These are phyloP conservation scores for Stagonosporopsis rhizophila DNA, from an alignment of 2,329 filamentous ascomycete species.

Conservation along the genomic window DNA sequence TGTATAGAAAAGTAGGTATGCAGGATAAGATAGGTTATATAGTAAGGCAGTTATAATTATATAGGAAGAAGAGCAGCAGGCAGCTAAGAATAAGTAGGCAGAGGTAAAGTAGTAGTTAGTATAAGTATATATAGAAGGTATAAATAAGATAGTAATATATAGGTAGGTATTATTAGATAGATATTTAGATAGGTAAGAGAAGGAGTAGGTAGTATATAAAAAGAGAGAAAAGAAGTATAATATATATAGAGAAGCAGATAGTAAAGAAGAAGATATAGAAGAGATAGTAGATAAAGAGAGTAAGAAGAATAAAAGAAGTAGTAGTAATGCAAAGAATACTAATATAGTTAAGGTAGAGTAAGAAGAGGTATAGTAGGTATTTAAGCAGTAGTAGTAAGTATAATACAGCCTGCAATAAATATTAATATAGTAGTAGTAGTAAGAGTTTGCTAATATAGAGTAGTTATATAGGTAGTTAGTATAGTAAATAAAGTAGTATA, in stretches of 20 bases:
- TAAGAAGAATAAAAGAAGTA: not conserved
- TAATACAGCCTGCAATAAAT: not conserved
- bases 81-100: not conserved
- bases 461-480: not conserved
- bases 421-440: not conserved
- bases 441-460: not conserved
- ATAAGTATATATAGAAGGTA: not conserved
- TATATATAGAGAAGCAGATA: not conserved
- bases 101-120: not conserved
- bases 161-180: not conserved
- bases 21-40: not conserved
- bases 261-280: not conserved
- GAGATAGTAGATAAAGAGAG: not conserved
- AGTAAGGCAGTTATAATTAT: not conserved
- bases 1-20: not conserved
- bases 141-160: not conserved
- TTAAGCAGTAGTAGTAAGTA: not conserved
- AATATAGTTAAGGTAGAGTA: not conserved
- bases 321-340: not conserved
- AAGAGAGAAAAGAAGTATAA: not conserved
- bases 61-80: not conserved
- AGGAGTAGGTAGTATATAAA: not conserved
- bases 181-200: not conserved
- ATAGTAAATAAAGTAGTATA: not conserved
- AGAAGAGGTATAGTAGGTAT: not conserved